These are phyloP conservation scores for Mollisia scopiformis DNA, from an alignment of 2,329 filamentous ascomycete genomes.

Conservation along the genomic window DNA sequence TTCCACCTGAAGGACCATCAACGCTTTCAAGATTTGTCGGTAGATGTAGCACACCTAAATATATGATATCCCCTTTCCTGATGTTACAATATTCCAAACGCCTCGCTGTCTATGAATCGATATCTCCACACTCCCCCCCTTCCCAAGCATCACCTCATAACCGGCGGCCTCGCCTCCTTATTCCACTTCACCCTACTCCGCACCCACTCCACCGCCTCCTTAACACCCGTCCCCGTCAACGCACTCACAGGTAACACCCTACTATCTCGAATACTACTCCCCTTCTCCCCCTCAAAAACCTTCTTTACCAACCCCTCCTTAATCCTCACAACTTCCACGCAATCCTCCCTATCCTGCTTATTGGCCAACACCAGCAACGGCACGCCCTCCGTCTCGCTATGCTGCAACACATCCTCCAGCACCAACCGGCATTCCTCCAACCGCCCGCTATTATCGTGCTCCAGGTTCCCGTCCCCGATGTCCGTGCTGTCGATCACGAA, in stretches of 20 bases:
- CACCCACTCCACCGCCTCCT: conserved; percentile 97
- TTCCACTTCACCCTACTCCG: conserved; percentile 94
- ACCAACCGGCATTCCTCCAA: conserved; percentile 89
- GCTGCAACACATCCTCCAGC: conserved; percentile 85
- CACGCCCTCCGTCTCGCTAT: conserved; percentile 87
- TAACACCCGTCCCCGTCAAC: conserved; percentile 84
- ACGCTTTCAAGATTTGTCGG: not conserved
- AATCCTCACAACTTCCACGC: conserved; percentile 94
- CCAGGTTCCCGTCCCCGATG: conserved; percentile 71
- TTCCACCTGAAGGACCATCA: no score
- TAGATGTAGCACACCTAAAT: not conserved
- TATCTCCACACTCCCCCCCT: not conserved
- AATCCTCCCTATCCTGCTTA: conserved; percentile 97
- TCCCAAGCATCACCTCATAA: conserved; percentile 71
- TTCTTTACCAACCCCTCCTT: conserved; percentile 95
- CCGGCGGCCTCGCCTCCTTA: conserved; percentile 86
- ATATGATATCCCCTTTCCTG: conserved; percentile 6
- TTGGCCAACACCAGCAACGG: conserved; percentile 92
- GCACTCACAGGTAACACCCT: conserved; percentile 90
- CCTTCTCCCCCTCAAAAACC: conserved; percentile 94
- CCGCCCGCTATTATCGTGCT: conserved; percentile 54
- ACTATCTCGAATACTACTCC: conserved; percentile 82
- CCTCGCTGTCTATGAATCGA: conserved; percentile 24
- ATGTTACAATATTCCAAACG: conserved; percentile 21
- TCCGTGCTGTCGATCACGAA: conserved; percentile 97